Percentiles rank a stretch among this genome's conserved stretches.
Conservation (phyloP, 352 stramenopile species). For the Globisporangium heterothallicum region DNA sequence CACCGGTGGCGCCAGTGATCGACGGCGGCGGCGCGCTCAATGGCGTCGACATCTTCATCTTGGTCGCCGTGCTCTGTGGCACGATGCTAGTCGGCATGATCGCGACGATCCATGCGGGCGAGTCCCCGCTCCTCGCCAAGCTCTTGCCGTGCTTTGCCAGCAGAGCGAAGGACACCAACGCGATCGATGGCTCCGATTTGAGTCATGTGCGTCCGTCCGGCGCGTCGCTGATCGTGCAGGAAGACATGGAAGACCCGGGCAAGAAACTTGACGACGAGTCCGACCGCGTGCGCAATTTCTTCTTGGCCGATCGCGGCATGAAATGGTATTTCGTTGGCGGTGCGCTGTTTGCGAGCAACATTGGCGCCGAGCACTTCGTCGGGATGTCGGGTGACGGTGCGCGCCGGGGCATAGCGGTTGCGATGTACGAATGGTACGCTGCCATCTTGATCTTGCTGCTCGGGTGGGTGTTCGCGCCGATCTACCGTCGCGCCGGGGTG, state of each 20-base stretch:
- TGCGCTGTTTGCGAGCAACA: constrained; percentile 61
- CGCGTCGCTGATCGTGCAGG: constrained; percentile 23
- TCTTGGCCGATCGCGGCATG: constrained; percentile 59
- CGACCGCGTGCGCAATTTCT: constrained; percentile 44
- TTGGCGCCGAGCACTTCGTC: constrained; percentile 66
- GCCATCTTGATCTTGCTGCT: constrained; percentile 48
- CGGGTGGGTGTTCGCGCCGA: constrained; percentile 58
- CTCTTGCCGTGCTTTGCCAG: constrained; percentile 7
- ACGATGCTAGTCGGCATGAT: constrained; percentile 18
- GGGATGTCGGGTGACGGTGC: constrained; percentile 62
- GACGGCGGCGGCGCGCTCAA: constrained; percentile 11
- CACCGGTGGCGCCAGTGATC: constrained; percentile 7
- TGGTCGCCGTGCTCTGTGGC: constrained; percentile 11
- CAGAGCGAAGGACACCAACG: background rate
- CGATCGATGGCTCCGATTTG: constrained; percentile 8
- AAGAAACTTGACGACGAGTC: constrained; percentile 22
- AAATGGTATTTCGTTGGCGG: constrained; percentile 62
- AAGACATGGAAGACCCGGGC: constrained; percentile 17
- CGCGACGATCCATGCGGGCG: constrained; percentile 19
- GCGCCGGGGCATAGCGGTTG: constrained; percentile 46
- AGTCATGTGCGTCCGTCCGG: constrained; percentile 4
- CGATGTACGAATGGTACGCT: constrained; percentile 65
- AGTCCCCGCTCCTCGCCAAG: constrained; percentile 8
- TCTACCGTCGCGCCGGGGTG: constrained; percentile 50
- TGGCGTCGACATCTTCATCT: constrained; percentile 13